Evolutionary conservation across 495 filamentous ascomycete species (phyloP), one percentile per base, ranked within the genome.

Genomic region (Aspergillus egyptiacus): DNA sequence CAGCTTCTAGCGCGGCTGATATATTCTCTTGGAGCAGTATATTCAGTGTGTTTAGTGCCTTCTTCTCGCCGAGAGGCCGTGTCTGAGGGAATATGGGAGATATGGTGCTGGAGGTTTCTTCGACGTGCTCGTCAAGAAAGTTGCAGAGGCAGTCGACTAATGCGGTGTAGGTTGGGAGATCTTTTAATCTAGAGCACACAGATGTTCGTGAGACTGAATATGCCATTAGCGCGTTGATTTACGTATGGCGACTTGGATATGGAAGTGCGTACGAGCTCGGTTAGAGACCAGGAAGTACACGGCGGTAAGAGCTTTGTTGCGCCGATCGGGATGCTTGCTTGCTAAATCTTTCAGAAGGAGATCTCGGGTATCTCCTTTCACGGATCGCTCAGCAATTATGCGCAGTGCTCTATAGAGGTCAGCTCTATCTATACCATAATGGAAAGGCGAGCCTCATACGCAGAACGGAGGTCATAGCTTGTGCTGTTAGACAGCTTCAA

Each of bases 401-500:
- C 71, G 73, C 31, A 75, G 51, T 23, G 74, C 69, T 33, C 74
- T 77, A 24, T 10, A 9, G 11, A 27, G 2, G 48, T 64, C 37
- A 61, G 54, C 36, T 32, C 33, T 10, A 24, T 37, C 25, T 19
- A 18, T n/a, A n/a, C n/a, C n/a, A 36, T 15, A n/a, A 5, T 6
- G 14, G 17, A 11, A 13, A 41, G 9, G 17, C 38, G 3, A 24
- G 34, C 14, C n/a, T 46, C 74, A 44, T 75, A 78, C 75, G 74
- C 72, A 46, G 69, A 63, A 54, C 73, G 69, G 42, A 78, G 72
- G 44, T 77, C 71, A 57, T 71, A 64, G 49, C 71, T 78, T 24
- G 73, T 67, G 60, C 70, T 73, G 46, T 70, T 63, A 36, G 69
- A 69, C 33, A 79, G 68, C 53, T 72, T 71, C 17, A 69, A 59